A percentile compares a stretch with the other conserved stretches of the same genome.
phyloP scores from a whole-genome alignment of 495 filamentous ascomycete species.

The Aspergillus homomorphus region DNA sequence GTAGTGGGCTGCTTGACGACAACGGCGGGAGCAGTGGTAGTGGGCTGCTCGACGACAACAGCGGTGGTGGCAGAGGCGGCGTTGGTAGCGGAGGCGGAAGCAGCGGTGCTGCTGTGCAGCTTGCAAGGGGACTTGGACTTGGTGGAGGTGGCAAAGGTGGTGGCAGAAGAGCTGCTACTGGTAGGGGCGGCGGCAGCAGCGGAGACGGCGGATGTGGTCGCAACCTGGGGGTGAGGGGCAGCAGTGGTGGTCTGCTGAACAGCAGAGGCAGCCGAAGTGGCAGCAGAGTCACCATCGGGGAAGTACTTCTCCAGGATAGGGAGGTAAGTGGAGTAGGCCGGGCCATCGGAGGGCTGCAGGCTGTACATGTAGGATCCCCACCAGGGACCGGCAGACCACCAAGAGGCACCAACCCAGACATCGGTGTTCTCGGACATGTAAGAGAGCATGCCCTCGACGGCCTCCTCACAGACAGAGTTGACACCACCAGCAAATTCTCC shows the following conservation, averaged over 20 bases:
- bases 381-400: constrained; percentile 68
- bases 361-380: constrained; percentile 58
- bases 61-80: background rate
- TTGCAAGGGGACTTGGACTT: background rate
- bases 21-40: background rate
- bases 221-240: background rate
- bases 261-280: background rate
- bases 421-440: constrained; percentile 60
- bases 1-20: background rate
- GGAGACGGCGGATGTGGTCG: background rate
- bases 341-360: constrained; percentile 57
- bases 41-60: background rate
- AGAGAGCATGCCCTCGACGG: constrained; percentile 61
- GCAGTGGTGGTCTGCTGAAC: background rate
- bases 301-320: constrained; percentile 41
- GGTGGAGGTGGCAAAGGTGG: background rate
- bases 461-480: constrained; percentile 61
- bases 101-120: background rate
- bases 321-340: constrained; percentile 46
- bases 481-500: constrained; percentile 71
- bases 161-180: background rate
- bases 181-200: background rate
- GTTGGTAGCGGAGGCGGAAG: background rate
- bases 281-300: background rate
- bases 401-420: constrained; percentile 67